Evolutionary conservation across 768 basidiomycete genomes (phyloP).

Genomic region (Tubosaeta sp.): DNA sequence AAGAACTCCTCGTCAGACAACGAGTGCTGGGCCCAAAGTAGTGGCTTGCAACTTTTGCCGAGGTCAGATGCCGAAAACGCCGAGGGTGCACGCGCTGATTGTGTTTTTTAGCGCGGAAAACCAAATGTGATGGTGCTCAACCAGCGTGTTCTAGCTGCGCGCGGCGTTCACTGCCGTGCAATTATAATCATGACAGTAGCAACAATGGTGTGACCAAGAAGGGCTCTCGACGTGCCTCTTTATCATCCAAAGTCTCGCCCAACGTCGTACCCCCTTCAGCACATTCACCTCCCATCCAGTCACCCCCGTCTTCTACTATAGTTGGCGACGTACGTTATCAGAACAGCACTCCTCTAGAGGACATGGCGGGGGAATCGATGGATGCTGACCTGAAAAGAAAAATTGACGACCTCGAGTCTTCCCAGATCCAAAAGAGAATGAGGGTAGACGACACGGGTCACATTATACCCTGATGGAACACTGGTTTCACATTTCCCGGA

Average conservation of each 20-base stretch:
- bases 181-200: conserved; percentile 67
- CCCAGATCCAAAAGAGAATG: conserved; percentile 66
- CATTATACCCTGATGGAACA: conserved; percentile 51
- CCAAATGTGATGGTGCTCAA: conserved; percentile 84
- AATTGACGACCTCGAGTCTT: conserved; percentile 49
- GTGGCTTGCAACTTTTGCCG: conserved; percentile 89
- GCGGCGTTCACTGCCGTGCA: conserved; percentile 70
- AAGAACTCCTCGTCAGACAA: conserved; percentile 52
- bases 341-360: conserved; percentile 36
- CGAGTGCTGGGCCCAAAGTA: conserved; percentile 76
- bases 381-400: conserved; percentile 60
- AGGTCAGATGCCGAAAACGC: conserved; percentile 44
- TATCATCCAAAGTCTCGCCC: conserved; percentile 39
- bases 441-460: conserved; percentile 52
- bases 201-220: conserved; percentile 32
- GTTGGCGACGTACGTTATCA: conserved; percentile 32
- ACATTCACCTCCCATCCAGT: conserved; percentile 52
- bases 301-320: conserved; percentile 42
- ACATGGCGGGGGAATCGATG: conserved; percentile 39
- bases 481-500: conserved; percentile 20
- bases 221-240: conserved; percentile 48
- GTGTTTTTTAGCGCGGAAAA: conserved; percentile 67
- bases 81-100: conserved; percentile 5
- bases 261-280: conserved; percentile 30
- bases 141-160: conserved; percentile 82